Evolutionary conservation across 179 eudicot genomes (phyloP).

Genomic region (Actinidia chinensis): DNA sequence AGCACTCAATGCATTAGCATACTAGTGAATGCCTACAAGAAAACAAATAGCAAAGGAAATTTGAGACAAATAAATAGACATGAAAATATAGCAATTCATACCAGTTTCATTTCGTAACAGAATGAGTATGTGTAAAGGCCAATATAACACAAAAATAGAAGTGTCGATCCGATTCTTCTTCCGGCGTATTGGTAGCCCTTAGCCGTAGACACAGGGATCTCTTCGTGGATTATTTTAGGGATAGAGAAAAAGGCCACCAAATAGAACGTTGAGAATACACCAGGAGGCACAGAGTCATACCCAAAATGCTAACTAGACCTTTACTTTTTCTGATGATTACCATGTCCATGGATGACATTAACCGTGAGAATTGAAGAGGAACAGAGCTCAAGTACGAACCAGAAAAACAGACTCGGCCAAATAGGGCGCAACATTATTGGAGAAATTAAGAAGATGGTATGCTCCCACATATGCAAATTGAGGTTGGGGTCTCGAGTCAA

Average conservation of each 20-base stretch:
- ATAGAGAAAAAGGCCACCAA: too few species aligned
- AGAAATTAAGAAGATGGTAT: neutral
- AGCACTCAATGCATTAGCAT: conserved; percentile 50
- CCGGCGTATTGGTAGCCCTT: too few species aligned
- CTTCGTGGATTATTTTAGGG: too few species aligned
- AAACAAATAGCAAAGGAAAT: neutral
- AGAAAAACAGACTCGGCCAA: neutral
- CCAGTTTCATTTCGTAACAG: too few species aligned
- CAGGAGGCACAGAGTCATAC: too few species aligned
- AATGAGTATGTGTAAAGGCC: neutral
- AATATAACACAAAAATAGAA: too few species aligned
- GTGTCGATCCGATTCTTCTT: too few species aligned
- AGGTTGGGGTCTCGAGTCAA: too few species aligned
- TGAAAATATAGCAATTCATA: conserved; percentile 22
- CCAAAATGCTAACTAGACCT: neutral
- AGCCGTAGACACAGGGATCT: too few species aligned
- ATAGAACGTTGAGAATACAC: neutral
- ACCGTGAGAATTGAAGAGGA: neutral
- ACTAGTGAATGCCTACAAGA: conserved; percentile 50
- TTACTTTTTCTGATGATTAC: neutral
- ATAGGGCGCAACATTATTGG: neutral
- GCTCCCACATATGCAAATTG: too few species aligned
- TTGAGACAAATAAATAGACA: neutral
- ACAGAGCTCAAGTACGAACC: neutral
- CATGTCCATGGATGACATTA: neutral